Percentiles rank a stretch among this genome's conserved stretches.
These are phyloP conservation scores for Pichia nakasei DNA, from an alignment of 805 yeast species.

Conservation along the genomic window DNA sequence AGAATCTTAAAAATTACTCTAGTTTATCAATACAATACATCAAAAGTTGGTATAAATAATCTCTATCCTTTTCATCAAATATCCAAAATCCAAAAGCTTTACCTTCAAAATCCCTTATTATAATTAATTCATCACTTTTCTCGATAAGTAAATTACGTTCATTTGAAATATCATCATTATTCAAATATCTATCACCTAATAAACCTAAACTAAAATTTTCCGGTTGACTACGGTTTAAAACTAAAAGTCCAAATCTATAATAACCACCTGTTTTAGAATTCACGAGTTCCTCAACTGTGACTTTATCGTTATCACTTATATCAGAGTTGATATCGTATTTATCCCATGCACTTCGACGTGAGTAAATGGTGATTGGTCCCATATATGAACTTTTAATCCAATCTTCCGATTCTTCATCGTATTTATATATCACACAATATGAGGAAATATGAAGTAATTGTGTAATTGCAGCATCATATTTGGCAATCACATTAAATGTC, in stretches of 20 bases:
- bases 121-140: slow-evolving; percentile 58
- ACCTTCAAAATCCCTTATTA: slow-evolving; percentile 57
- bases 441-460: slow-evolving; percentile 62
- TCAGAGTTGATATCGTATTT: not conserved
- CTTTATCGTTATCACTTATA: slow-evolving; percentile 5
- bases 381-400: slow-evolving; percentile 66
- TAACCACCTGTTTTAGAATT: slow-evolving; percentile 24
- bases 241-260: slow-evolving; percentile 59
- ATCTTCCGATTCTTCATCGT: slow-evolving; percentile 41
- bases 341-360: slow-evolving; percentile 9
- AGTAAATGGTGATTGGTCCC: slow-evolving; percentile 60
- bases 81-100: slow-evolving; percentile 76
- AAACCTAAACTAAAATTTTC: slow-evolving; percentile 68
- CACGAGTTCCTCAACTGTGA: slow-evolving; percentile 24
- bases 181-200: slow-evolving; percentile 40
- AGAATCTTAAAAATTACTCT: not conserved
- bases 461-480: slow-evolving; percentile 66
- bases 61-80: slow-evolving; percentile 59
- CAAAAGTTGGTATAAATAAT: slow-evolving; percentile 39
- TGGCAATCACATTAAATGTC: slow-evolving; percentile 66
- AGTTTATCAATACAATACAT: slow-evolving; percentile 22
- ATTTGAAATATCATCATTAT: slow-evolving; percentile 17
- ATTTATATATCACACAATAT: slow-evolving; percentile 63
- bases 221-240: slow-evolving; percentile 59
- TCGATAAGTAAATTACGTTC: slow-evolving; percentile 53